Percentiles rank a stretch among this genome's conserved stretches.
Evolutionary conservation across 345 rosid genomes (phyloP).

Genomic region (Rubroshorea leprosula): DNA sequence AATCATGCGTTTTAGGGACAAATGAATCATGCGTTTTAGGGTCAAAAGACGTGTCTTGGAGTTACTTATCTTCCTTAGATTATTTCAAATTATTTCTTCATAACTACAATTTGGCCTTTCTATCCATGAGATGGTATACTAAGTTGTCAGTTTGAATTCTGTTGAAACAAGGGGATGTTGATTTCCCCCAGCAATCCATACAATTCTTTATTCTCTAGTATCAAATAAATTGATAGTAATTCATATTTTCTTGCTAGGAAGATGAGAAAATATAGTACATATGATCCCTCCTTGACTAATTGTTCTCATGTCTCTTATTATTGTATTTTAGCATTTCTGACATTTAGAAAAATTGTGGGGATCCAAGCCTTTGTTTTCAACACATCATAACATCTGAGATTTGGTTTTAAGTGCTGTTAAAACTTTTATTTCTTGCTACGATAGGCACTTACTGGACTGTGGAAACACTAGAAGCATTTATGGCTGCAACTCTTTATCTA

Average conservation of each 20-base stretch:
- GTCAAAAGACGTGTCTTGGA: too few relatives aligned
- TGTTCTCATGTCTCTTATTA: not conserved
- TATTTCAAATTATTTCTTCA: too few relatives aligned
- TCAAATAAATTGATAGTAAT: not conserved
- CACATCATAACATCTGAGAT: not conserved
- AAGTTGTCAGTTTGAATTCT: too few relatives aligned
- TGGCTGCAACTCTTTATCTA: not conserved
- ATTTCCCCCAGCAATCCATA: not conserved
- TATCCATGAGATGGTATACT: too few relatives aligned
- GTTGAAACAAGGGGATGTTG: not conserved
- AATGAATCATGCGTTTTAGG: too few relatives aligned
- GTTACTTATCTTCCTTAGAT: too few relatives aligned
- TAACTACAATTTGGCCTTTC: too few relatives aligned
- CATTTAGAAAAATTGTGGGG: not conserved
- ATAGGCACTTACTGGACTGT: too few relatives aligned
- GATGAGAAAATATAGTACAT: not conserved
- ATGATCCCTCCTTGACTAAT: not conserved
- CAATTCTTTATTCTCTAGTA: not conserved
- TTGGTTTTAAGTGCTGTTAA: not conserved
- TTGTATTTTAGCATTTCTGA: constrained; percentile 2
- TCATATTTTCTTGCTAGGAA: not conserved
- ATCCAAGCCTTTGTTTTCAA: not conserved
- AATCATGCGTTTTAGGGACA: too few relatives aligned
- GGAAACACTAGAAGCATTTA: not conserved
- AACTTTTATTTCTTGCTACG: too few relatives aligned